Percentiles rank a stretch among this genome's conserved stretches.
These are phyloP conservation scores for Exsudoporus frostii DNA, from an alignment of 768 basidiomycete species.

Conservation along the genomic window DNA sequence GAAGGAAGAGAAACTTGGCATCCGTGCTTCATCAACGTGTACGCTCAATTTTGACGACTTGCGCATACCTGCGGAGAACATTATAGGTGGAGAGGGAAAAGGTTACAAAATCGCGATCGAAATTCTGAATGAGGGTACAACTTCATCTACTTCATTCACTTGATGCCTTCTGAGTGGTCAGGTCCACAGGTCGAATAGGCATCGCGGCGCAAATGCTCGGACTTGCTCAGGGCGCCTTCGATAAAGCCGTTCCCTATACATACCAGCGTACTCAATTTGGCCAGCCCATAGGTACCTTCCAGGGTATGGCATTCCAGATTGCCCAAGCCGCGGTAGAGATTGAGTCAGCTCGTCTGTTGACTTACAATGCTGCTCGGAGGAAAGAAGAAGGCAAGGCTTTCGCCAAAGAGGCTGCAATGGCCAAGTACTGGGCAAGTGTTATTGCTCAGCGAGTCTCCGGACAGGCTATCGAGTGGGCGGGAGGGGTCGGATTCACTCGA, in stretches of 20 bases:
- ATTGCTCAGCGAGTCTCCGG: conserved; percentile 89
- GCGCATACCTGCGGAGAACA: conserved; percentile 77
- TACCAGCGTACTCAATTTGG: conserved; percentile 95
- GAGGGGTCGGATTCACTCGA: conserved; percentile 88
- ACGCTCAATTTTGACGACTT: conserved; percentile 93
- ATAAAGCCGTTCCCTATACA: conserved; percentile 93
- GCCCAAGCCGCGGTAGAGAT: conserved; percentile 88
- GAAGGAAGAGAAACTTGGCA: conserved; percentile 98
- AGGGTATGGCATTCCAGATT: conserved; percentile 94
- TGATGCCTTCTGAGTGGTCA: background rate
- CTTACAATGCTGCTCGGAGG: conserved; percentile 93
- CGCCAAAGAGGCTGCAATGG: conserved; percentile 96
- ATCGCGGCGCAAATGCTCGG: conserved; percentile 99
- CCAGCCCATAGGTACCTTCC: conserved; percentile 89
- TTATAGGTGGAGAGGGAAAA: conserved; percentile 88
- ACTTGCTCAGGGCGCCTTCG: conserved; percentile 94
- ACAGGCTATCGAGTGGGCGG: conserved; percentile 93
- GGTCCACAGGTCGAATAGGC: conserved; percentile 72
- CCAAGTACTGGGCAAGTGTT: conserved; percentile 88
- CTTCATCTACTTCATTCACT: background rate
- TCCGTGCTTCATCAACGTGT: conserved; percentile 94
- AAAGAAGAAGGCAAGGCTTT: conserved; percentile 89
- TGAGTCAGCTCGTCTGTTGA: conserved; percentile 84
- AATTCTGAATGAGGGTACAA: conserved; percentile 84
- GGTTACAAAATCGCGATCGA: conserved; percentile 98